Percentiles rank a stretch among this genome's conserved stretches.
Evolutionary conservation across 192 early-diverging fungal genomes (phyloP).

Genomic region (Kappamyces sp.): DNA sequence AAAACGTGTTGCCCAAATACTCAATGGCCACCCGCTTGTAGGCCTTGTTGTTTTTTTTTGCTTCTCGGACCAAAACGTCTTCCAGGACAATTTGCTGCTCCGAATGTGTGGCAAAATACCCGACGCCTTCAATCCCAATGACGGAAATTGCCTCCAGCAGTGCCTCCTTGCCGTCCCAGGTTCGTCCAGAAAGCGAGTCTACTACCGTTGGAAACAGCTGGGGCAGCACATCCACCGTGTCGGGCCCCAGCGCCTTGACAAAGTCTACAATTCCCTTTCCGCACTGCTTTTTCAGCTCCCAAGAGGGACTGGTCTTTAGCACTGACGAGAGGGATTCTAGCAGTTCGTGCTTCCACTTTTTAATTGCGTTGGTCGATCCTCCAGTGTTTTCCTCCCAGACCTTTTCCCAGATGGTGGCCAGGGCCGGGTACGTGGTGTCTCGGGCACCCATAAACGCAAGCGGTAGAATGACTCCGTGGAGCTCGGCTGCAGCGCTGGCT

Average conservation of each 20-base stretch:
- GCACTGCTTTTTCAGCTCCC: slow-evolving; percentile 73
- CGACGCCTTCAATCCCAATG: slow-evolving; percentile 48
- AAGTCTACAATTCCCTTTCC: slow-evolving; percentile 60
- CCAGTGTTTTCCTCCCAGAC: slow-evolving; percentile 73
- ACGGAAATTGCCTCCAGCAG: slow-evolving; percentile 59
- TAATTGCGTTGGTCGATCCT: slow-evolving; percentile 55
- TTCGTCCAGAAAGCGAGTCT: slow-evolving; percentile 57
- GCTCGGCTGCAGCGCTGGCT: slow-evolving; percentile 47
- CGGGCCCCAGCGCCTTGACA: slow-evolving; percentile 43
- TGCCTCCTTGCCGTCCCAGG: slow-evolving; percentile 78
- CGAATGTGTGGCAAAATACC: slow-evolving; percentile 35
- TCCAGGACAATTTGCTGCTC: slow-evolving; percentile 38
- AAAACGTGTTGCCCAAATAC: slow-evolving; percentile 53
- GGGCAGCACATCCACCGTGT: slow-evolving; percentile 39
- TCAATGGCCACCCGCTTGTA: slow-evolving; percentile 66
- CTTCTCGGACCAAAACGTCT: slow-evolving; percentile 64
- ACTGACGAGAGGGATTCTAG: slow-evolving; percentile 47
- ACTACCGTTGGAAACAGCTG: slow-evolving; percentile 55
- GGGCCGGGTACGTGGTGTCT: slow-evolving; percentile 45
- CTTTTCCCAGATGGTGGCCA: slow-evolving; percentile 60
- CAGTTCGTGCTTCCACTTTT: slow-evolving; percentile 61
- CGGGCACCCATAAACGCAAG: slow-evolving; percentile 64
- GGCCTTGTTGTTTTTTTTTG: slow-evolving; percentile 65
- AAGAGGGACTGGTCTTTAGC: slow-evolving; percentile 55
- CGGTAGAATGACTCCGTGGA: slow-evolving; percentile 58